Base-by-base conservation (phyloP, 2,329 filamentous ascomycete genomes). In the Penicillium sp. region DNA sequence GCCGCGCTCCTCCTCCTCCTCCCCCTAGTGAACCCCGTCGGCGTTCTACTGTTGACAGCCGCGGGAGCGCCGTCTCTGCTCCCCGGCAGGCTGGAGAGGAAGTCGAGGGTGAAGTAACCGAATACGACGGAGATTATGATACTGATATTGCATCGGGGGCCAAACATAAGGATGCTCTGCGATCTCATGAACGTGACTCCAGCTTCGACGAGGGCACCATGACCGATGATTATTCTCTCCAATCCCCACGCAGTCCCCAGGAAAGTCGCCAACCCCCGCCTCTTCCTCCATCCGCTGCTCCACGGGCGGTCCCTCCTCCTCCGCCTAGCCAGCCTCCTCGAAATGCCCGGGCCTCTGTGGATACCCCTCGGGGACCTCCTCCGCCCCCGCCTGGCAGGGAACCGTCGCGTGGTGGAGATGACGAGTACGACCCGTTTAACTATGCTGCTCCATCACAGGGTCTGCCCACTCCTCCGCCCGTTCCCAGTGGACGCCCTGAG, bases 101-200 rank as follows among this genome's bases (percentile, higher is more conserved):
- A 12, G 86, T 85, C 21, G 87, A 88, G 52, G 90, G 89, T 52
- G 91, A 95, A 65, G 82, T 91, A 27, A 95, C 91, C 0, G 93
- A 97, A 67, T 97, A 97, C 66, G 94, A 99, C 68, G 94, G 93
- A 6, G 94, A 97, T 67, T 97, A 97, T 68, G 94, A 97, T 63
- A 97, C 94, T 6, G 94, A 97, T 68, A 97, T 97, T 67, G 92
- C 89, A 1, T 90, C 92, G n/a, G 88, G 90, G 8, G 91, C 85
- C n/a, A 90, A 89, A 49, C 91, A 96, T 72, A 97, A 96, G 73
- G 93, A 96, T 74, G 92, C 93, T 1, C 74, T 97, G 55, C 96
- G 93, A 70, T 78, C 90, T 7, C 91, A 96, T 70, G 84, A 82
- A 7, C 84, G 88, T 47, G 90, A 93, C 39, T 84, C 87, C 6